Base-by-base conservation (phyloP, 306 rosid genomes). In the Alnus rubra region DNA sequence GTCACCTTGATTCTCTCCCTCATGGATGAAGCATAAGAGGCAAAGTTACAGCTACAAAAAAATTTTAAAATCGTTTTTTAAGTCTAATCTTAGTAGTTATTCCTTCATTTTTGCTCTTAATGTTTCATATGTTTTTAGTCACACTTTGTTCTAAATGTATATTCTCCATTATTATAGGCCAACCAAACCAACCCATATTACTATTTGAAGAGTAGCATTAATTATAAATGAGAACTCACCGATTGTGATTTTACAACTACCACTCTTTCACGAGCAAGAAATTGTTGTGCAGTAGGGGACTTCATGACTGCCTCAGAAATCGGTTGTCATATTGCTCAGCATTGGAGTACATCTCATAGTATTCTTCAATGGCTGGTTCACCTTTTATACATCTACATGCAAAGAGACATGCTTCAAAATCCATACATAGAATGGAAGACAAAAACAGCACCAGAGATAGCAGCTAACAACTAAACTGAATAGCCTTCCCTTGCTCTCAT, bases 291-390 rank as follows among this genome's bases (percentile, higher is more conserved):
- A 76, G 0, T 69, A 73, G 92, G 6, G 28, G 88, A 84, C 86
- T 86, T 97, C 93, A 91, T 86, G 83, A 92, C 80, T 59, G 92
- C 92, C 76, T 88, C 97, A 71, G 84, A 91, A 83, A 92, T 82
- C 84, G 82, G 42, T 74, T 81, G 67, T 15, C 51, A 86, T 81
- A 45, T 68, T 69, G 74, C 84, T 91, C 93, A 49, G 93, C 92
- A 81, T 92, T 90, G 13, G 76, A 76, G 80, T 80, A 85, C 77
- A 87, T 74, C 77, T 91, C 95, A 75, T 83, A 92, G 82, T 94
- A 94, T 90, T 92, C 98, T 84, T 94, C 98, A 80, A 94, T 91
- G 80, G 91, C 88, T 42, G 97, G 89, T 78, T 92, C 97, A 35
- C 98, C 93, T 84, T 94, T 92, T 84, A 94, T 86, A 73, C 98